Conservation (phyloP, 371 early-diverging fungal species). For the Lichtheimia ornata region DNA sequence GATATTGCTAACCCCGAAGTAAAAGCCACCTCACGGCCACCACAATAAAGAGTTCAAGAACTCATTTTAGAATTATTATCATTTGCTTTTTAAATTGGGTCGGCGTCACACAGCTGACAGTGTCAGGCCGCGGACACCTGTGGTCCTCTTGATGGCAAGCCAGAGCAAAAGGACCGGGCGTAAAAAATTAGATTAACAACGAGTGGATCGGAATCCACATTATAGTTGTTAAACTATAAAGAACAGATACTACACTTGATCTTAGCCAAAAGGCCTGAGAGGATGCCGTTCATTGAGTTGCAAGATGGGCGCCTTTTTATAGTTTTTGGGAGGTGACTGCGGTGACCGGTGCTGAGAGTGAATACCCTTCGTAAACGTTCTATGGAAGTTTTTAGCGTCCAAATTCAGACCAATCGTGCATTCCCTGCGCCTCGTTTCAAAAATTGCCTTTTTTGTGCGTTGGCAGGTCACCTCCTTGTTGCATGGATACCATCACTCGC, state of each 20-base stretch:
- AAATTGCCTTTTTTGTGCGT: too few relatives aligned
- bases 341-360: too few relatives aligned
- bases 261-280: constrained; percentile 74
- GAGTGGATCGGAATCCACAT: constrained; percentile 36
- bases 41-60: not conserved
- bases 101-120: constrained; percentile 26
- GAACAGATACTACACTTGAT: constrained; percentile 82
- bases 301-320: constrained; percentile 19
- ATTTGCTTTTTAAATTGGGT: constrained; percentile 17
- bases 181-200: constrained; percentile 55
- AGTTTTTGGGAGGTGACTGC: constrained; percentile 8
- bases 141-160: constrained; percentile 23
- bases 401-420: too few relatives aligned
- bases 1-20: too few relatives aligned
- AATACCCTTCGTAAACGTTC: too few relatives aligned
- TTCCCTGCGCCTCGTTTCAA: too few relatives aligned
- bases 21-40: not conserved
- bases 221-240: constrained; percentile 69
- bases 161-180: constrained; percentile 23
- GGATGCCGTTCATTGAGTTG: constrained; percentile 34
- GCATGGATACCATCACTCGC: too few relatives aligned
- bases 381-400: too few relatives aligned
- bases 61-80: constrained; percentile 4
- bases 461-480: too few relatives aligned
- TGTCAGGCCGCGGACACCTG: constrained; percentile 29